These are phyloP conservation scores for Candida silvicultrix DNA, from an alignment of 805 yeast species.

Conservation along the genomic window DNA sequence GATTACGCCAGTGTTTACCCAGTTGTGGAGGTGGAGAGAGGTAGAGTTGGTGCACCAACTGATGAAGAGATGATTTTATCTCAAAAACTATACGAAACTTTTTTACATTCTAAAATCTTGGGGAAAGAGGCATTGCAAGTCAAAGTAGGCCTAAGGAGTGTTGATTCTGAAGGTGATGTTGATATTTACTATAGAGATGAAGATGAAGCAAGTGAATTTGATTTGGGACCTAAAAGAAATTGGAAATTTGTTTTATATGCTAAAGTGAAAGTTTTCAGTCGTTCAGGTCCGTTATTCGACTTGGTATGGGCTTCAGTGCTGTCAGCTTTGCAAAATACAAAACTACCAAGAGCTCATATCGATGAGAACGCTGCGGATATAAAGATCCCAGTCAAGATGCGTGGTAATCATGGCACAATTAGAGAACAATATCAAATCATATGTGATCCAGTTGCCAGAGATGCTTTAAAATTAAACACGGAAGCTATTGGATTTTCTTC, in stretches of 20 bases:
- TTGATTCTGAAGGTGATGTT: constrained; percentile 42
- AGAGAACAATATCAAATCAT: constrained; percentile 45
- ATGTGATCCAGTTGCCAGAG: constrained; percentile 42
- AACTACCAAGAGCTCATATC: constrained; percentile 61
- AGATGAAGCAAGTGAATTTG: constrained; percentile 23
- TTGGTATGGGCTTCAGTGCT: constrained; percentile 64
- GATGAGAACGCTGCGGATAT: constrained; percentile 55
- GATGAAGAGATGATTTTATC: constrained; percentile 78
- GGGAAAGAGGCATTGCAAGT: constrained; percentile 46
- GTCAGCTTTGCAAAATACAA: constrained; percentile 51
- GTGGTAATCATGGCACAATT: constrained; percentile 41
- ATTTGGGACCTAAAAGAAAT: constrained; percentile 33
- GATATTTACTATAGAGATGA: constrained; percentile 43
- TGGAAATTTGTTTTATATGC: constrained; percentile 63
- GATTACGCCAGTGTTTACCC: constrained; percentile 52
- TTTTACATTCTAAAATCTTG: constrained; percentile 51
- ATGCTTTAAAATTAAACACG: constrained; percentile 33
- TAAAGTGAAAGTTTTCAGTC: constrained; percentile 67
- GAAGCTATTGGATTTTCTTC: constrained; percentile 34
- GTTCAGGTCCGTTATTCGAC: constrained; percentile 80
- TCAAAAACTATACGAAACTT: constrained; percentile 55
- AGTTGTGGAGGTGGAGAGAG: constrained; percentile 69
- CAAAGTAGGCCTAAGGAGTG: constrained; percentile 45
- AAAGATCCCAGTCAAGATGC: constrained; percentile 44
- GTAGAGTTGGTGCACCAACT: constrained; percentile 74